Evolutionary conservation across 169 alveolate species (phyloP).

Genomic region (Eimeria maxima): DNA sequence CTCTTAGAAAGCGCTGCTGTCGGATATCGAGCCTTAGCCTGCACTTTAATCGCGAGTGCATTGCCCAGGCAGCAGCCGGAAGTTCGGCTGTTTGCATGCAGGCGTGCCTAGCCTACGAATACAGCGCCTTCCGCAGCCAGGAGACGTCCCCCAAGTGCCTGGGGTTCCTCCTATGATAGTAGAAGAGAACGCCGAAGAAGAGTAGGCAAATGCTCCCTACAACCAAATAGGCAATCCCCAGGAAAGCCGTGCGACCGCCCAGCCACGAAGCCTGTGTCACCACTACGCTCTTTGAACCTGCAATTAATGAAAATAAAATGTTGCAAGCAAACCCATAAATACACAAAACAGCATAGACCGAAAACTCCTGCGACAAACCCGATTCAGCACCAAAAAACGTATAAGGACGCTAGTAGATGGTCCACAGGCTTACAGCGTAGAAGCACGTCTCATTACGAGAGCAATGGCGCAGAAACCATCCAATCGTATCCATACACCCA

Average conservation of each 20-base stretch:
- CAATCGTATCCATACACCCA: not conserved
- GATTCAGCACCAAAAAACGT: not conserved
- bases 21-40: not conserved
- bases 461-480: not conserved
- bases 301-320: not conserved
- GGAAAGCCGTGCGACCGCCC: constrained; percentile 86
- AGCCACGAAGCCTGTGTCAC: constrained; percentile 85
- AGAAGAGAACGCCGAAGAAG: constrained; percentile 51
- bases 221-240: constrained; percentile 85
- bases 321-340: too few species aligned
- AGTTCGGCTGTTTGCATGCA: not conserved
- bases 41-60: not conserved
- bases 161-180: constrained; percentile 78
- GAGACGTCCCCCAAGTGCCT: constrained; percentile 80
- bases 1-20: not conserved
- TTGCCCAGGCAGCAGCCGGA: not conserved
- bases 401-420: too few species aligned
- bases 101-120: constrained; percentile 29
- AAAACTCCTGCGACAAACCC: not conserved
- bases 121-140: constrained; percentile 81
- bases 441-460: not conserved
- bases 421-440: not conserved
- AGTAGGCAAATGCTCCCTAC: constrained; percentile 70
- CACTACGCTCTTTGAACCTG: constrained; percentile 86
- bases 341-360: too few species aligned